Conservation (phyloP, 768 basidiomycete genomes). For the Leccinum disarticulatum region DNA sequence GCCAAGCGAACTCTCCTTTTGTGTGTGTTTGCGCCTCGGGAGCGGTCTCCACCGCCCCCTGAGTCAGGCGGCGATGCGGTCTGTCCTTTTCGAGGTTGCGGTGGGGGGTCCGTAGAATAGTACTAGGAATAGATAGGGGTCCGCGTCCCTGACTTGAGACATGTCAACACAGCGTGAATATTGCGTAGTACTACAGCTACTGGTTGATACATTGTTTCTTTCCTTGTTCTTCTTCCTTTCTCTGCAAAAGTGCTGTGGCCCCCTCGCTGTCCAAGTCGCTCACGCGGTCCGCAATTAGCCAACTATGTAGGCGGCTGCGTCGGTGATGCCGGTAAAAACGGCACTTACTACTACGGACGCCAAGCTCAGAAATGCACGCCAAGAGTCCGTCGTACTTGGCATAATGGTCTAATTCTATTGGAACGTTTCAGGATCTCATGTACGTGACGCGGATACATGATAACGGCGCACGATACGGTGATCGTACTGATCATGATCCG, state of each 20-base stretch:
- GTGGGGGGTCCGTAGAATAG: not conserved
- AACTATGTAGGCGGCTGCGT: not conserved
- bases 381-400: too few species aligned
- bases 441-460: not conserved
- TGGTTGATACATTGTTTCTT: not conserved
- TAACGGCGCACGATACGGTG: not conserved
- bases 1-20: not conserved
- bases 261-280: too few species aligned
- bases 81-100: not conserved
- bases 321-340: not conserved
- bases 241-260: not conserved
- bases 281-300: too few species aligned
- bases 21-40: not conserved
- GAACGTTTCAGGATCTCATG: not conserved
- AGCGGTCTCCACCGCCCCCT: not conserved
- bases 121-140: not conserved
- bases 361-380: not conserved
- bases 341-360: not conserved
- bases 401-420: too few species aligned
- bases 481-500: slow-evolving; percentile 1
- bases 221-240: not conserved
- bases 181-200: too few species aligned
- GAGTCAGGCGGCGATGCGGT: not conserved
- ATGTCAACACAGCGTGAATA: not conserved
- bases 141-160: not conserved